Conservation (phyloP, 2,329 filamentous ascomycete species). For the Claviceps capensis region DNA sequence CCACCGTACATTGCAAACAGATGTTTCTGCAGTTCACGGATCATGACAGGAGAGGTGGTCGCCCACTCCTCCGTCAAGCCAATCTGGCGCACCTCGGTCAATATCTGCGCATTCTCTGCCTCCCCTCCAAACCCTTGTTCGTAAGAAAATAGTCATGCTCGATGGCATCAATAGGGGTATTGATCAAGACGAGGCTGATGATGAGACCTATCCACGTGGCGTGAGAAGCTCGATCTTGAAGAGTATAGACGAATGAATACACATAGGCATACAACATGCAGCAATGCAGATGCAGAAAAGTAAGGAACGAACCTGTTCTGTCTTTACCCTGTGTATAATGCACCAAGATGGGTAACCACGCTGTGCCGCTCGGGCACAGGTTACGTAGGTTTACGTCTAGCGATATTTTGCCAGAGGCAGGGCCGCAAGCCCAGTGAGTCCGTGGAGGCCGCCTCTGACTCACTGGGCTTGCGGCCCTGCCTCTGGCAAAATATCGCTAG, state of each 20-base stretch:
- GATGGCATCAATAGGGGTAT: conserved; percentile 44
- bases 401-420: no score
- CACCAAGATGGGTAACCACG: conserved; percentile 54
- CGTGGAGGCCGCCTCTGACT: no score
- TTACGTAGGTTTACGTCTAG: no score
- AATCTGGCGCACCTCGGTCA: conserved; percentile 55
- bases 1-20: conserved; percentile 52
- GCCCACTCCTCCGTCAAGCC: conserved; percentile 65
- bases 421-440: no score
- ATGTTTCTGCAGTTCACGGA: conserved; percentile 42
- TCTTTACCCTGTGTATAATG: conserved; percentile 91
- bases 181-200: conserved; percentile 50
- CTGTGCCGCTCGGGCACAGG: no score
- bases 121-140: conserved; percentile 38
- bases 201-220: conserved; percentile 43
- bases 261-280: neutral
- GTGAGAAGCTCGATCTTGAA: neutral
- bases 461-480: no score
- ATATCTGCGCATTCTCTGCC: conserved; percentile 45
- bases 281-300: neutral
- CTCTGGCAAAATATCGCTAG: no score
- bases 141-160: conserved; percentile 60
- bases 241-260: neutral
- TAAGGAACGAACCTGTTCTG: conserved; percentile 28
- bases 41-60: conserved; percentile 49